phyloP scores from a whole-genome alignment of 1,284 basidiomycete genomes.

The Austroboletus niveus region DNA sequence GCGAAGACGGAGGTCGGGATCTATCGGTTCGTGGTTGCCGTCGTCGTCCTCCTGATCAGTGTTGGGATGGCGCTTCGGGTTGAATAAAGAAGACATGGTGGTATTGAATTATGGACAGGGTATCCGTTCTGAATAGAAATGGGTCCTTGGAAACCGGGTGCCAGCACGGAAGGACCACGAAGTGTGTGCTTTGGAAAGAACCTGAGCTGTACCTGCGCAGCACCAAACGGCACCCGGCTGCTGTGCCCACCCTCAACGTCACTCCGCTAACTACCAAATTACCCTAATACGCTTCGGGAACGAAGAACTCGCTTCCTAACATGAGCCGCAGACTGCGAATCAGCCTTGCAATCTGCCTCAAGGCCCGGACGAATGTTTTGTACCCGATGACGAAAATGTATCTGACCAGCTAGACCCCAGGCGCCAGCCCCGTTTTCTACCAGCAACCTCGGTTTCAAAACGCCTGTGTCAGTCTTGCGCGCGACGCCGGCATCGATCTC shows the following conservation, averaged over 20 bases:
- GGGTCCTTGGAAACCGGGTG: conserved; percentile 16
- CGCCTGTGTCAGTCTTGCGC: too few relatives aligned
- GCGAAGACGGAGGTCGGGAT: conserved; percentile 81
- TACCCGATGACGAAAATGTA: too few relatives aligned
- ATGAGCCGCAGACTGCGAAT: too few relatives aligned
- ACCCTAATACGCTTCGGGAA: too few relatives aligned
- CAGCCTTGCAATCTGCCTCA: too few relatives aligned
- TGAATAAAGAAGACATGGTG: conserved; percentile 33
- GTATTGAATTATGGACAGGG: conserved; percentile 18
- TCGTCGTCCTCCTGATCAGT: conserved; percentile 44
- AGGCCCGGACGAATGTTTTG: too few relatives aligned
- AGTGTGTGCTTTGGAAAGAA: not conserved
- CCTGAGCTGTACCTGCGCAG: not conserved
- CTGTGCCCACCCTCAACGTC: not conserved
- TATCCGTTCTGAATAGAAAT: conserved; percentile 3
- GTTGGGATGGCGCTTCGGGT: conserved; percentile 20
- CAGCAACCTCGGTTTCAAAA: too few relatives aligned
- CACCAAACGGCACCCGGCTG: not conserved
- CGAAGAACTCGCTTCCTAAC: too few relatives aligned
- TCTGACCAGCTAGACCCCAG: too few relatives aligned
- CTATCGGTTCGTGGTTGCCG: conserved; percentile 58
- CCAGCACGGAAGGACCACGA: conserved; percentile 24
- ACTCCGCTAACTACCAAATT: not conserved
- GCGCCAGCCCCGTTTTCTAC: too few relatives aligned
- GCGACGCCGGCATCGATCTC: too few relatives aligned